Conservation (phyloP, 2,329 filamentous ascomycete species). For the Aureobasidium mangrovei region DNA sequence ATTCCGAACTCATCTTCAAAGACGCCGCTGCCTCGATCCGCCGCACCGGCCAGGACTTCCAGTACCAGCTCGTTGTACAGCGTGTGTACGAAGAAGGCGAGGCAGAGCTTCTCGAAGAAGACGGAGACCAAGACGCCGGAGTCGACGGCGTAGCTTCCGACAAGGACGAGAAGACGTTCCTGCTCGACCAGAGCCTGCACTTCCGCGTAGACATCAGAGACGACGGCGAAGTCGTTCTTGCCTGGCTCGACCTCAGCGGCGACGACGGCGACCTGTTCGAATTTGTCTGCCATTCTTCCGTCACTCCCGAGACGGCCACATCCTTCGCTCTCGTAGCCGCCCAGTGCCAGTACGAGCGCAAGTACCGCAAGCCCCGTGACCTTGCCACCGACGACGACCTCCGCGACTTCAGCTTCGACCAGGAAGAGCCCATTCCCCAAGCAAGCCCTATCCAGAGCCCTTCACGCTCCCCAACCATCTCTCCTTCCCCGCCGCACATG, state of each 20-base stretch:
- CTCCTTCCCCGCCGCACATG: conserved; percentile 16
- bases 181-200: conserved; percentile 85
- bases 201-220: conserved; percentile 78
- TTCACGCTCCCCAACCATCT: conserved; percentile 27
- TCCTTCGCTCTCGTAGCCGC: conserved; percentile 75
- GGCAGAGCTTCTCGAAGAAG: conserved; percentile 80
- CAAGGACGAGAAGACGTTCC: conserved; percentile 93
- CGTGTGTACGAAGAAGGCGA: conserved; percentile 96
- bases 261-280: conserved; percentile 95
- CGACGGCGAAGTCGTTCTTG: conserved; percentile 74
- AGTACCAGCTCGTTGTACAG: conserved; percentile 95
- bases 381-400: conserved; percentile 76
- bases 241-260: conserved; percentile 90
- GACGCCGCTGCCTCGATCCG: conserved; percentile 89
- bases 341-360: conserved; percentile 96
- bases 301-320: conserved; percentile 60
- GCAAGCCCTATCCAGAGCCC: conserved; percentile 50
- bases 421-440: conserved; percentile 51
- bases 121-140: conserved; percentile 68
- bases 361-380: conserved; percentile 72
- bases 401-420: conserved; percentile 68
- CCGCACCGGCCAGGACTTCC: conserved; percentile 85
- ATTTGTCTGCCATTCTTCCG: conserved; percentile 80
- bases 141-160: conserved; percentile 62
- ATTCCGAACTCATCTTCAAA: conserved; percentile 95